Evolutionary conservation across 371 early-diverging fungal species (phyloP), one percentile per base, ranked within the genome.

Genomic region (Mortierella polycephala): DNA sequence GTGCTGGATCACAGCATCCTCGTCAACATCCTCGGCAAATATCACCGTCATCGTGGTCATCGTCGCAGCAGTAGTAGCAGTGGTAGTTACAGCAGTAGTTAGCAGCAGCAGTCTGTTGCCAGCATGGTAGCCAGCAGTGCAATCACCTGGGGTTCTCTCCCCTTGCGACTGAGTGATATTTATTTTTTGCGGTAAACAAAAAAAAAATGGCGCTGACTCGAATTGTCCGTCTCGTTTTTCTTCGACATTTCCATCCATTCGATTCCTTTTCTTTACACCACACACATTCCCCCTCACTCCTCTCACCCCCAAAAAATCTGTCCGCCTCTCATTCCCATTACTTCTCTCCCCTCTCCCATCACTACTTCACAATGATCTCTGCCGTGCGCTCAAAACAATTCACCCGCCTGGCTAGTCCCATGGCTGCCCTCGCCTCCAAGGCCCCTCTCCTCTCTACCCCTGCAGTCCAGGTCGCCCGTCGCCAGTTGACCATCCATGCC

Each of bases 351-450:
- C 41, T 44, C 42, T 7, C 44, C 40, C 47, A 23, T 47, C 20
- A 37, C 49, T 41, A 21, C 30, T 41, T 47, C 77, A 77, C 69
- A 71, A 77, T 77, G 79, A 71, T 77, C 69, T 77, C 79, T 50
- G 69, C 79, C 56, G 66, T 77, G 42, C 77, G 77, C 68, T 72
- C 79, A 72, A 77, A 77, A 77, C 73, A 64, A 21, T 30, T 72
- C 62, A 65, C 66, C 54, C 79, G 73, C 49, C 42, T 72, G 62
- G 79, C 79, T 55, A 69, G 73, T 62, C 79, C 79, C 42, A 58
- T 77, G 61, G 67, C 65, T 30, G 67, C 77, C 1, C 72, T 77
- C 61, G 41, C 71, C 62, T 54, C 51, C 59, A 41, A 71, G 62
- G 56, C 74, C 40, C 46, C 69, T 45, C 56, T 62, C 53, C 61